These are phyloP conservation scores for Schizophyllum amplum DNA, from an alignment of 1,284 basidiomycete species.

Conservation along the genomic window DNA sequence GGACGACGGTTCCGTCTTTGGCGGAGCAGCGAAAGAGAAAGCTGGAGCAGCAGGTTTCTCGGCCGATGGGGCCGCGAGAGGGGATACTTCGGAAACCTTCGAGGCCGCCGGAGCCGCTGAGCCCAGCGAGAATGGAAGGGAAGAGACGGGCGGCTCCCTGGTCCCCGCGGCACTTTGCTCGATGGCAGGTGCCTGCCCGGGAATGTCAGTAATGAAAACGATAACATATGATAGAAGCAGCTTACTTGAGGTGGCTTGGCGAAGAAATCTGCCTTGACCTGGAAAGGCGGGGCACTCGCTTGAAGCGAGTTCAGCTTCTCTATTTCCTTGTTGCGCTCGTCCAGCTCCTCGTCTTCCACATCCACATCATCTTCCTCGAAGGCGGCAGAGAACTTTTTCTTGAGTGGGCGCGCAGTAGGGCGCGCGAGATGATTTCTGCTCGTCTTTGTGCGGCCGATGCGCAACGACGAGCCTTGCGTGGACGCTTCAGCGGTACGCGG, in stretches of 20 bases:
- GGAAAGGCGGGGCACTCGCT: constrained; percentile 46
- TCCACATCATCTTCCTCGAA: constrained; percentile 51
- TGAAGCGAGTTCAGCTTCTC: constrained; percentile 42
- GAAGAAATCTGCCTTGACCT: constrained; percentile 61
- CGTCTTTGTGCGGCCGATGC: constrained; percentile 52
- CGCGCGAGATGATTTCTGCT: constrained; percentile 45
- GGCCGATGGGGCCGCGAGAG: constrained; percentile 1
- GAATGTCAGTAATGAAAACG: neutral
- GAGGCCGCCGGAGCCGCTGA: constrained; percentile 20
- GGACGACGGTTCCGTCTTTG: constrained; percentile 4
- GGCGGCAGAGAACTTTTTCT: constrained; percentile 56
- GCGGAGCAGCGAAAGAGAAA: constrained; percentile 3
- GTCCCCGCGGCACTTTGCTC: constrained; percentile 30
- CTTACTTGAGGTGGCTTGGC: constrained; percentile 39
- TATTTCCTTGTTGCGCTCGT: constrained; percentile 31
- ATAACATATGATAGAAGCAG: neutral
- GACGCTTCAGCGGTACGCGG: constrained; percentile 18
- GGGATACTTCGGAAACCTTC: constrained; percentile 9
- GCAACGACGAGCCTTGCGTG: constrained; percentile 41
- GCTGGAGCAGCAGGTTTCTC: constrained; percentile 10
- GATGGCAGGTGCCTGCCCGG: neutral
- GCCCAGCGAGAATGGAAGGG: constrained; percentile 58
- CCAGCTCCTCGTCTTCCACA: constrained; percentile 32
- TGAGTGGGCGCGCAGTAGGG: constrained; percentile 27
- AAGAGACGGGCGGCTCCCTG: constrained; percentile 56